Base-by-base conservation (phyloP, 345 rosid genomes). In the Fremontodendron californicum region DNA sequence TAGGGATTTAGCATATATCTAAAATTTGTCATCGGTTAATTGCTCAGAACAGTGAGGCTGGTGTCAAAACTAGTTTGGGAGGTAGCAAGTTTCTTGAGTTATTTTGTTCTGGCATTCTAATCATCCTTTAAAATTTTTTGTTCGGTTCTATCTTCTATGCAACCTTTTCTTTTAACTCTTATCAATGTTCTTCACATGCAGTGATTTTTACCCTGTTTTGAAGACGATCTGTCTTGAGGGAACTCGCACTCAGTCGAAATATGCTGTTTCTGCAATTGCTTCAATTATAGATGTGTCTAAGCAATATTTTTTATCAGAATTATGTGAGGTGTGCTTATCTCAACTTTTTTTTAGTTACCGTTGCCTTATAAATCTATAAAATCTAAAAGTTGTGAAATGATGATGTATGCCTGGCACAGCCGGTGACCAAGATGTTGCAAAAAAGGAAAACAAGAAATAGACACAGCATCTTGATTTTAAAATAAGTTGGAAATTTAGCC, bases 231-330 rank as follows among this genome's bases (percentile, higher is more conserved):
- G 97, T 83, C 83, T 86, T 57, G 94, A 87, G 78, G 98, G 99
- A 70, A 88, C 93, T 84, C 94, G 99, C 64, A 49, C 82, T 61
- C 96, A 89, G 85, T 86, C 98, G 42, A 95, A 95, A 85, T 78
- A 73, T 78, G 98, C 96, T 79, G 96, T 93, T 83, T 90, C 93
- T 39, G 93, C 97, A 60, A 88, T 95, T 69, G 90, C 91, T 84
- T 87, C 92, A 63, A 64, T 95, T 75, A 77, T 82, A 79, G 86
- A 85, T 73, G 79, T 87, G 74, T 89, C 99, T 55, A 82, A 82
- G 40, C 80, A 82, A 68, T 76, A 43, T 76, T 79, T 85, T 73
- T 78, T 85, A 62, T 78, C 92, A 42, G 87, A 91, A 54, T 81
- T 94, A 74, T 88, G 92, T 84, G 81, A 94, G 97, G 98, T 93